These are phyloP conservation scores for Cyathus olla DNA, from an alignment of 1,284 basidiomycete genomes.

Conservation along the genomic window DNA sequence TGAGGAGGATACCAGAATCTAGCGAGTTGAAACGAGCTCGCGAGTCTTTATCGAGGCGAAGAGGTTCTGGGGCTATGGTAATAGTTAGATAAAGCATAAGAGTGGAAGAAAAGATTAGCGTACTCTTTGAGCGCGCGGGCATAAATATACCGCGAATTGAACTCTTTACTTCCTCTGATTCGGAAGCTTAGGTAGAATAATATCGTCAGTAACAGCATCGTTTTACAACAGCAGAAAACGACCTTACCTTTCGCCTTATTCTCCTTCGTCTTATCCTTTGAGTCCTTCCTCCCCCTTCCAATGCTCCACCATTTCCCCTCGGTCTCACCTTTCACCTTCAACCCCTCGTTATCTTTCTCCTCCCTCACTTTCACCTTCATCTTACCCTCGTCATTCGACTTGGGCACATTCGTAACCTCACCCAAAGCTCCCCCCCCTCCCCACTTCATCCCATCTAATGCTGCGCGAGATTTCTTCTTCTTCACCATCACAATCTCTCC, in stretches of 20 bases:
- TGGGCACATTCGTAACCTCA: conserved; percentile 72
- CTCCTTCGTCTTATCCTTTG: conserved; percentile 65
- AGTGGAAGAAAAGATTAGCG: conserved; percentile 7
- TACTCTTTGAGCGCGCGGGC: conserved; percentile 48
- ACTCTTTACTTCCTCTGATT: conserved; percentile 1
- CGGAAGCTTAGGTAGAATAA: too few relatives aligned
- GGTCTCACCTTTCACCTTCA: conserved; percentile 68
- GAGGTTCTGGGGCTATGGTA: conserved; percentile 58
- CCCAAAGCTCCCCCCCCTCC: conserved; percentile 49
- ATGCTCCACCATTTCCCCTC: conserved; percentile 86
- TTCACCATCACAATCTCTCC: conserved; percentile 80
- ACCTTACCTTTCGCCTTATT: conserved; percentile 47
- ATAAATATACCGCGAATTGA: conserved; percentile 14
- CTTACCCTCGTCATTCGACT: conserved; percentile 20
- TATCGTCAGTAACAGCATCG: too few relatives aligned
- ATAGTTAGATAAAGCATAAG: not conserved
- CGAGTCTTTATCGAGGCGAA: conserved; percentile 40
- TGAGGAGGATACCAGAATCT: conserved; percentile 67
- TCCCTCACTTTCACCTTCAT: too few relatives aligned
- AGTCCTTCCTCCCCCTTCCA: conserved; percentile 75
- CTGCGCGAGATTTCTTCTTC: conserved; percentile 80
- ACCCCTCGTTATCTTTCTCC: conserved; percentile 31
- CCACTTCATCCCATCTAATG: conserved; percentile 73
- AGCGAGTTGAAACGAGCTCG: conserved; percentile 74
- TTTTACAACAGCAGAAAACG: not conserved